Conservation (phyloP, 1,284 basidiomycete genomes). For the Ganoderma boninense region DNA sequence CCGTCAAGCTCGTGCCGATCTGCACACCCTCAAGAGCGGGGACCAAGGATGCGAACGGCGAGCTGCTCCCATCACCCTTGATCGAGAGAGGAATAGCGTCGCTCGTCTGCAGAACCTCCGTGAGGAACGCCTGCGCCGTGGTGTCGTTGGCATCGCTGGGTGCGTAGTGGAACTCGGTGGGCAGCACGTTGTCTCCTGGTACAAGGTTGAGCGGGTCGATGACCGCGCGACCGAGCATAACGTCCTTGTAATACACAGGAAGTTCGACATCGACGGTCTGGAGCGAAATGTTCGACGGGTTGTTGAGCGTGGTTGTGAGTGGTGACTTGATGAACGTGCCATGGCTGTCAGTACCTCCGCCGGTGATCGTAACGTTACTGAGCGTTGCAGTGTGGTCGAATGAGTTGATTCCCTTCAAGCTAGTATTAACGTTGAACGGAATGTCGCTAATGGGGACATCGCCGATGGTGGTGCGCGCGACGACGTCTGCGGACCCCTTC, state of each 20-base stretch:
- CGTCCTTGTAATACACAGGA: conserved; percentile 65
- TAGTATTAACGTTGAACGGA: conserved; percentile 66
- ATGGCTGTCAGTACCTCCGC: conserved; percentile 67
- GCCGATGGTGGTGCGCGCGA: conserved; percentile 72
- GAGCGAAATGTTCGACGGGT: conserved; percentile 76
- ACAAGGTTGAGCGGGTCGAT: conserved; percentile 68
- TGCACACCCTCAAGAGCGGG: conserved; percentile 65
- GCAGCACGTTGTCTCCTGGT: conserved; percentile 64
- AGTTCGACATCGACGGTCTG: conserved; percentile 66
- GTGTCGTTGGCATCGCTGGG: conserved; percentile 74
- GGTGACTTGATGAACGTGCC: conserved; percentile 53
- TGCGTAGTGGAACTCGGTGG: conserved; percentile 73
- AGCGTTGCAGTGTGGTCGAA: conserved; percentile 61
- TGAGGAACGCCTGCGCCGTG: conserved; percentile 56
- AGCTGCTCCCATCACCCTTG: conserved; percentile 64
- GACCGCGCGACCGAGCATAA: conserved; percentile 63
- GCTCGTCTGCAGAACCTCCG: conserved; percentile 61
- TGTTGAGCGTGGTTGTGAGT: conserved; percentile 62
- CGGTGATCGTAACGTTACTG: conserved; percentile 64
- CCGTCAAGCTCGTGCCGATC: conserved; percentile 55
- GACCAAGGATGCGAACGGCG: conserved; percentile 70
- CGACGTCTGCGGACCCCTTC: conserved; percentile 67
- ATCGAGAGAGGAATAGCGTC: conserved; percentile 60
- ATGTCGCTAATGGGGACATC: conserved; percentile 75
- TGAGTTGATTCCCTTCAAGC: conserved; percentile 62